Evolutionary conservation across 768 basidiomycete species (phyloP), one percentile per base, ranked within the genome.

Genomic region (Boletus rufocinnamomeus): DNA sequence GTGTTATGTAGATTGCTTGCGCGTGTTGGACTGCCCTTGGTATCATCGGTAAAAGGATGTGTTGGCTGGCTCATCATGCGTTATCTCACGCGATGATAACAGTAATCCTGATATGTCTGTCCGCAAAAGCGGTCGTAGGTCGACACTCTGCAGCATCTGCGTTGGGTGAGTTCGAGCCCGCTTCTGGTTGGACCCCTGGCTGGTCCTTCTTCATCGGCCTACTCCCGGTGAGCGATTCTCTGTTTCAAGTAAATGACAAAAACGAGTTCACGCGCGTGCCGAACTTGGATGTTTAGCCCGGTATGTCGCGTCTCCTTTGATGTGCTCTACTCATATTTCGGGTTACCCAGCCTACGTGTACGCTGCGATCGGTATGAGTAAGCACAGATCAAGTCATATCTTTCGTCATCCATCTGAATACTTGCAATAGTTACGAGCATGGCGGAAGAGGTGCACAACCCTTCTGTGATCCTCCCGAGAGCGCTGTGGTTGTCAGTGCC

Each of bases 161-260:
- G 1, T 74, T 88, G 2, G 79, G 79, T 11, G 77, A 82, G 57
- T 88, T 86, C 54, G 81, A 87, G 63, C 80, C 84, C n/a, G 69
- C 74, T n/a, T 83, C 86, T 0, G 87, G 87, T 7, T 88, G 86
- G 86, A 79, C 79, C 2, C 77, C 83, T 14, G 87, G 84, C 34
- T 88, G 85, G 85, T 78, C 84, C 0, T 88, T 87, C 66, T 88
- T 87, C 68, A 83, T 87, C 35, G 86, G 86, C 34, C 65, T 86
- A 23, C 75, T 85, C 25, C 84, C 82, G 44, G 84, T 84, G 72
- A 58, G 79, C 53, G 25, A 50, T 38, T 10, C 5, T 46, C 46
- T 6, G 3, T 27, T 44, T 8, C 21, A n/a, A 21, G 23, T 9
- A 7, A 10, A 14, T 14, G n/a, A 40, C 25, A 28, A 27, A 61